These are phyloP conservation scores for Paxillus rubicundulus DNA, from an alignment of 768 basidiomycete species.

Conservation along the genomic window DNA sequence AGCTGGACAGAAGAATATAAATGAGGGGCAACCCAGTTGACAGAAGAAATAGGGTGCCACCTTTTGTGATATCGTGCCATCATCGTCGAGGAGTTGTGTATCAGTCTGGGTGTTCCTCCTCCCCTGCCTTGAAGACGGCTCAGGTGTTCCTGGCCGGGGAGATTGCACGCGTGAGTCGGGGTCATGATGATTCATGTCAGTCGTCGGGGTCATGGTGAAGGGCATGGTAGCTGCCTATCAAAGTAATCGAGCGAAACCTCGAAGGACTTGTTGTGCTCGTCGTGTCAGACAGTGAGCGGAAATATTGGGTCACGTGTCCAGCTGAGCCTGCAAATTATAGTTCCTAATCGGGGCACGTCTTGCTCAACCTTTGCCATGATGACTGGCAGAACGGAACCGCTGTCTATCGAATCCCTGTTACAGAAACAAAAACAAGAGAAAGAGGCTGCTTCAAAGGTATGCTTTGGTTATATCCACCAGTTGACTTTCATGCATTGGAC, in stretches of 20 bases:
- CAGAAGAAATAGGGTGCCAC: constrained; percentile 32
- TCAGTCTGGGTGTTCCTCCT: constrained; percentile 49
- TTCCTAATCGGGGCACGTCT: constrained; percentile 13
- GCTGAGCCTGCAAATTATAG: not conserved
- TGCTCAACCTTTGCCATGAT: constrained; percentile 36
- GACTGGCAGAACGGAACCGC: constrained; percentile 53
- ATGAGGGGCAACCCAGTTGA: not conserved
- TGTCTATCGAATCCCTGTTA: constrained; percentile 86
- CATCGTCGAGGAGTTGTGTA: constrained; percentile 64
- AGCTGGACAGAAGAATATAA: constrained; percentile 41
- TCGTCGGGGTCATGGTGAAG: constrained; percentile 11
- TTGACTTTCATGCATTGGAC: not conserved
- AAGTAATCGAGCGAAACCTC: constrained; percentile 12
- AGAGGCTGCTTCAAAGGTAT: constrained; percentile 86
- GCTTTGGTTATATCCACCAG: constrained; percentile 2
- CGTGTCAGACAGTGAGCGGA: constrained; percentile 22
- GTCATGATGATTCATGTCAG: not conserved
- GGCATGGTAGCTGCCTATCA: constrained; percentile 19
- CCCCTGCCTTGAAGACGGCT: constrained; percentile 59
- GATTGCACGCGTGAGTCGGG: constrained; percentile 35
- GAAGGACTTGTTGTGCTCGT: constrained; percentile 13
- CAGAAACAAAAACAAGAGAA: constrained; percentile 86
- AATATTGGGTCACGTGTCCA: constrained; percentile 21
- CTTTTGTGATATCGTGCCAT: constrained; percentile 65
- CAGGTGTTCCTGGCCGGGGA: constrained; percentile 59